Percentiles rank a stretch among this genome's conserved stretches.
Evolutionary conservation across 768 basidiomycete genomes (phyloP).

Genomic region (Chalciporus chontae): DNA sequence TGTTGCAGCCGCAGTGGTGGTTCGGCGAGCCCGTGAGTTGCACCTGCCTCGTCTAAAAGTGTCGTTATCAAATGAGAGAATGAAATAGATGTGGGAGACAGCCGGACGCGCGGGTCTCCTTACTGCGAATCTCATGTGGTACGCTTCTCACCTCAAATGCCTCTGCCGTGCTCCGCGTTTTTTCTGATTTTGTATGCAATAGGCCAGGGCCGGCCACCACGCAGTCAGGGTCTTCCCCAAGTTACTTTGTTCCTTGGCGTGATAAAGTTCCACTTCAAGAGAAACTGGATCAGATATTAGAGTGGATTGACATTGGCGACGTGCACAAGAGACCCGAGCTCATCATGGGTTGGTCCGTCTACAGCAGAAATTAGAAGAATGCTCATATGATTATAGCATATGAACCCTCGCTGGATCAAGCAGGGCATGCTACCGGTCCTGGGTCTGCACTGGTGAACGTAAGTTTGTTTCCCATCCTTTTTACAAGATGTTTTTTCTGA

Average conservation of each 20-base stretch:
- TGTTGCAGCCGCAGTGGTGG: constrained; percentile 80
- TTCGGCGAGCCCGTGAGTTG: constrained; percentile 80
- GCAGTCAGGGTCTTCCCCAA: constrained; percentile 56
- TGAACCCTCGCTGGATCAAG: constrained; percentile 84
- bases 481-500: too few relatives aligned
- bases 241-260: constrained; percentile 79
- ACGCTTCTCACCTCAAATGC: constrained; percentile 22
- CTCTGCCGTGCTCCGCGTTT: background rate
- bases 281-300: constrained; percentile 74
- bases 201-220: constrained; percentile 87
- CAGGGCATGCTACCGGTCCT: constrained; percentile 72
- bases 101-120: constrained; percentile 66
- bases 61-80: background rate
- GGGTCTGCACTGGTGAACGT: constrained; percentile 70
- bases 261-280: constrained; percentile 51
- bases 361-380: background rate
- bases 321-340: constrained; percentile 69
- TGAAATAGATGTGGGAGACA: constrained; percentile 83
- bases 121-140: constrained; percentile 94
- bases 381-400: constrained; percentile 47
- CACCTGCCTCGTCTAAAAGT: constrained; percentile 1
- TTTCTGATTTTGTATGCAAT: background rate
- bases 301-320: constrained; percentile 77
- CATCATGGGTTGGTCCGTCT: constrained; percentile 57
- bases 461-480: constrained; percentile 19